Conservation (phyloP, 495 filamentous ascomycete genomes). For the Poronia punctata region DNA sequence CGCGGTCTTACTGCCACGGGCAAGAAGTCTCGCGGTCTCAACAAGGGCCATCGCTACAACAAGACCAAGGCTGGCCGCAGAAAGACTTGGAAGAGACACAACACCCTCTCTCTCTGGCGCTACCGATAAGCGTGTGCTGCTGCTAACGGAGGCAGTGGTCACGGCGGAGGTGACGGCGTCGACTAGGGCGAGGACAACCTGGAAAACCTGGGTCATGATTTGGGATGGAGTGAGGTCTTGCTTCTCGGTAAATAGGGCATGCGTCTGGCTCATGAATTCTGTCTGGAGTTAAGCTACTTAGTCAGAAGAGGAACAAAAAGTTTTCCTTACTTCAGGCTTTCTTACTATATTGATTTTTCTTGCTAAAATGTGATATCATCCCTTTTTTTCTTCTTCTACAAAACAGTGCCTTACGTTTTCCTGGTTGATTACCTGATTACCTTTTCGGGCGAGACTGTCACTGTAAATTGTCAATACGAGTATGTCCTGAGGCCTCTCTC, state of each 20-base stretch:
- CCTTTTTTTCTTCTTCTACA: no score
- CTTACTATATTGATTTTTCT: slow-evolving; percentile 6
- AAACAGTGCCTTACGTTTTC: no score
- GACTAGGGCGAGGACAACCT: slow-evolving; percentile 10
- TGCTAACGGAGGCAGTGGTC: slow-evolving; percentile 11
- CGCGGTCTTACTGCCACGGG: slow-evolving; percentile 95
- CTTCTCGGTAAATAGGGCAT: slow-evolving; percentile 25
- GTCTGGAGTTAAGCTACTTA: slow-evolving; percentile 28
- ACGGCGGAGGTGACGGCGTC: neutral
- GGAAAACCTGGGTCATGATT: slow-evolving; percentile 19
- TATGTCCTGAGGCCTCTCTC: no score
- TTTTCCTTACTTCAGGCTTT: slow-evolving; percentile 19
- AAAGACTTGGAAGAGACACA: slow-evolving; percentile 99
- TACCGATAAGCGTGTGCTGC: slow-evolving; percentile 50
- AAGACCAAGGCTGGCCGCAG: slow-evolving; percentile 90
- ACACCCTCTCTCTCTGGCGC: slow-evolving; percentile 92
- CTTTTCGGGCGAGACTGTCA: no score
- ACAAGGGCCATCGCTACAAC: slow-evolving; percentile 98
- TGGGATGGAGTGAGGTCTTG: slow-evolving; percentile 19
- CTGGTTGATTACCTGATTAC: no score
- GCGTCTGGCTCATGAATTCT: slow-evolving; percentile 28
- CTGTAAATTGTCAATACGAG: no score
- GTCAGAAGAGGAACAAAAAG: slow-evolving; percentile 25
- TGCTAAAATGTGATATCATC: slow-evolving; percentile 18
- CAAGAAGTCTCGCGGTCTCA: slow-evolving; percentile 98